Evolutionary conservation across 371 early-diverging fungal genomes (phyloP).

Genomic region (Mucor piriformis): DNA sequence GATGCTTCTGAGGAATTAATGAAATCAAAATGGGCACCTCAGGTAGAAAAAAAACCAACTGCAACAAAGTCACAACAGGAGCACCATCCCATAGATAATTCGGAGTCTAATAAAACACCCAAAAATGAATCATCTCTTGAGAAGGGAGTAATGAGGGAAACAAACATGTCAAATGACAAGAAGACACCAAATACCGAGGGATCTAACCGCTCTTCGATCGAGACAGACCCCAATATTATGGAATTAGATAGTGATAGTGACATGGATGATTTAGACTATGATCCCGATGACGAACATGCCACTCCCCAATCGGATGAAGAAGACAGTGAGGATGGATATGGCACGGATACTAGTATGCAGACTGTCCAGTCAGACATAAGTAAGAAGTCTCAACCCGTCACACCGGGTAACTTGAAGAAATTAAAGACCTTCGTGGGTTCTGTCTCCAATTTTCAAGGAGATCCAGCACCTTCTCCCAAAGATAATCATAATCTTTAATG

Average conservation of each 20-base stretch:
- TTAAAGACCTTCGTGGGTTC: background rate
- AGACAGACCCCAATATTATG: constrained; percentile 11
- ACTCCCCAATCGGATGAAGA: background rate
- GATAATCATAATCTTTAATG: background rate
- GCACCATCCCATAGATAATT: no score
- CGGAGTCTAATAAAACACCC: no score
- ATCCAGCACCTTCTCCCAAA: background rate
- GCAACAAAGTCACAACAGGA: background rate
- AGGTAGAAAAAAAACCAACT: background rate
- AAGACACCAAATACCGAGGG: no score
- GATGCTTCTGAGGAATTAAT: background rate
- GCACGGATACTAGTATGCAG: background rate
- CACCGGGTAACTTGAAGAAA: background rate
- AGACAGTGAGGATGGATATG: background rate
- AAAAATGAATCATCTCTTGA: no score
- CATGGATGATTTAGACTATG: background rate
- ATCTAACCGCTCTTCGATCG: no score
- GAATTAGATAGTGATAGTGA: background rate
- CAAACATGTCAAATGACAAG: no score
- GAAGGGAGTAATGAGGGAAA: no score
- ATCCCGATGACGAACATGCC: background rate
- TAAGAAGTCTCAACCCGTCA: background rate
- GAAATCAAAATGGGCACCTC: background rate
- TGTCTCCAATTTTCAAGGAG: background rate
- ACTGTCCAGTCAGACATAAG: background rate